These are phyloP conservation scores for Dactylellina cionopaga DNA, from an alignment of 2,329 filamentous ascomycete genomes.

Conservation along the genomic window DNA sequence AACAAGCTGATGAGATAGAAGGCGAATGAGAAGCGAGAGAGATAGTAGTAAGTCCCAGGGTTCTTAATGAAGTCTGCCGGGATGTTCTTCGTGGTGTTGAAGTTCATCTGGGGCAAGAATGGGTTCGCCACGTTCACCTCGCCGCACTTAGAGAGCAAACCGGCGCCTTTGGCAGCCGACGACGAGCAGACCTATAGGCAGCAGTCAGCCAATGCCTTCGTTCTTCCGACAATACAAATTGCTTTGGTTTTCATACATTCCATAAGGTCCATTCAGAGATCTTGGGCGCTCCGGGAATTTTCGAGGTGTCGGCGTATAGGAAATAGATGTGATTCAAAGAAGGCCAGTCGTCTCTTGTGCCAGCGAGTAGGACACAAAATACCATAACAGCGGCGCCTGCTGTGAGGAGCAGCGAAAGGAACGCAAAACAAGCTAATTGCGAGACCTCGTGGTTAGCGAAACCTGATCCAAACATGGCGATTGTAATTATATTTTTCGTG, in stretches of 20 bases:
- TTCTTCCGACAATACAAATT: too few species aligned
- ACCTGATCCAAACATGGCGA: too few species aligned
- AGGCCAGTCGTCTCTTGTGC: conserved; percentile 64
- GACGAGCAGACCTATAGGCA: conserved; percentile 46
- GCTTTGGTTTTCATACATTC: conserved; percentile 74
- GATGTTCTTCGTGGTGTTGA: conserved; percentile 68
- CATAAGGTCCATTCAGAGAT: conserved; percentile 90
- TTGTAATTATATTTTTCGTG: too few species aligned
- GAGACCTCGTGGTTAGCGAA: conserved; percentile 29
- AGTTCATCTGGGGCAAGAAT: conserved; percentile 60
- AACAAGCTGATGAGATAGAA: conserved; percentile 87
- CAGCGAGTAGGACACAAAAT: conserved; percentile 73
- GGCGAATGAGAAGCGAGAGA: conserved; percentile 92
- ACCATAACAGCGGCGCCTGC: conserved; percentile 72
- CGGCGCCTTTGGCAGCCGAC: conserved; percentile 25
- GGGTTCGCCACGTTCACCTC: conserved; percentile 53
- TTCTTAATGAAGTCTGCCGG: conserved; percentile 58
- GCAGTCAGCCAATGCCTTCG: too few species aligned
- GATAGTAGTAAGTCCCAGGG: conserved; percentile 73
- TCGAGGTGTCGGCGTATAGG: conserved; percentile 78
- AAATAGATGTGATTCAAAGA: conserved; percentile 84
- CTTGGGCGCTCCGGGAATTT: conserved; percentile 74
- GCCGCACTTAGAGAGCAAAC: conserved; percentile 52
- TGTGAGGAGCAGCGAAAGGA: conserved; percentile 69
- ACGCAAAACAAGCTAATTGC: conserved; percentile 40